Conservation (phyloP, 805 yeast species). For the Saccharomycopsis olivae region DNA sequence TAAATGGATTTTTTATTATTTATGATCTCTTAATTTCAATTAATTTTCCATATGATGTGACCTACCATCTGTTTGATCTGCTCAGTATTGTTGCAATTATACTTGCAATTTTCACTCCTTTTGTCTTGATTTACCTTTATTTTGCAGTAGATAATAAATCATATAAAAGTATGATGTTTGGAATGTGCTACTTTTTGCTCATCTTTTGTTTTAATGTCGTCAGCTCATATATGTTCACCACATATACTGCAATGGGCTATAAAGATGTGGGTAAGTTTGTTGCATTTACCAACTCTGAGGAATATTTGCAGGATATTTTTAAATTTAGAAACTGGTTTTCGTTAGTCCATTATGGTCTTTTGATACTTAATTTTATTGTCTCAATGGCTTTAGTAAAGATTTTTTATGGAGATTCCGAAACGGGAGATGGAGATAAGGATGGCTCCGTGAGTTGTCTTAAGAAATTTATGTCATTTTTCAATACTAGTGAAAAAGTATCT, state of each 20-base stretch:
- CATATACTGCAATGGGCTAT: background rate
- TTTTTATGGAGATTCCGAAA: background rate
- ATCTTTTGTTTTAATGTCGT: conserved; percentile 1
- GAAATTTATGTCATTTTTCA: too few relatives aligned
- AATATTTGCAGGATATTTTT: conserved; percentile 1
- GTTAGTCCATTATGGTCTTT: conserved; percentile 4
- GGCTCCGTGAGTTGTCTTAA: background rate
- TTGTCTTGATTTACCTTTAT: conserved; percentile 1
- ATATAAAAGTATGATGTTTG: background rate
- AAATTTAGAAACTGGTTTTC: conserved; percentile 5
- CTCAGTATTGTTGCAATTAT: background rate
- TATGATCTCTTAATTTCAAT: conserved; percentile 3
- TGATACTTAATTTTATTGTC: conserved; percentile 1
- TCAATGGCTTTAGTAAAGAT: background rate
- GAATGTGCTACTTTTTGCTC: conserved; percentile 1
- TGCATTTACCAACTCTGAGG: too few relatives aligned
- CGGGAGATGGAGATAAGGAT: too few relatives aligned
- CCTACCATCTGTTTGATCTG: background rate
- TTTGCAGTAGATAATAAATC: background rate
- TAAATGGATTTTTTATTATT: conserved; percentile 3
- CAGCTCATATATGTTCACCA: background rate
- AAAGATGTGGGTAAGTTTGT: too few relatives aligned
- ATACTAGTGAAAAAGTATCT: background rate
- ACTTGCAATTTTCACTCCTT: background rate
- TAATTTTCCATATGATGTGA: conserved; percentile 1